Evolutionary conservation across 257 asterid genomes (phyloP), one percentile per base, ranked within the genome.

Genomic region (Solanum bulbocastanum): DNA sequence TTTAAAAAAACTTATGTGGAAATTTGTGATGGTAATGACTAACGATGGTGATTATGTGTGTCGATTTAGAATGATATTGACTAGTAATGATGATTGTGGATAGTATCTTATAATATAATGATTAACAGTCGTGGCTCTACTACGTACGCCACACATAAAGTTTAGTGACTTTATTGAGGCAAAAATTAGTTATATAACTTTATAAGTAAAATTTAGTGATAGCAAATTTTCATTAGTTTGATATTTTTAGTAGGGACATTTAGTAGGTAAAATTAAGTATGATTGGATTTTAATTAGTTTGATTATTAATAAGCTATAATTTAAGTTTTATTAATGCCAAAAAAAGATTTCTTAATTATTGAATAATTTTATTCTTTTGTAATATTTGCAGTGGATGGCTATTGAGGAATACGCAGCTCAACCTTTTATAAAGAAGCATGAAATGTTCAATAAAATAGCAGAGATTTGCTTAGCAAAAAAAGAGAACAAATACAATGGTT

Each of bases 361-460:
- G 33, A 25, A 40, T 13, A 78, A 11, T 78, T 27, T 83, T 42
- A 13, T 75, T 30, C 33, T 22, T 65, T 44, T 35, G 86, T 37
- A 14, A 13, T 83, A 46, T 81, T 84, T 89, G 60, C 95, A 95
- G 98, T 96, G 98, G 99, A 94, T 96, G 99, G 92, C 94, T 5
- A 93, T 91, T 6, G 94, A 95, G 87, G 98, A 95, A 90, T 95
- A 95, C 42, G 91, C 84, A 84, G 93, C 94, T 20, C 99, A 95
- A 86, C 94, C 96, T 32, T 89, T 94, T 32, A 87, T 95, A 4
- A 93, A 93, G 91, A 92, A 93, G 82, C 93, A 94, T 22, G 92
- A 93, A 39, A 93, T 94, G 86, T 85, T 91, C 16, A 88, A 87
- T 86, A 89, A 87, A 89, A 87, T 95, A 32, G 88, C 91, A 52